Evolutionary conservation across 1,139 yeast genomes (phyloP).

Genomic region (Scheffersomyces insectosa): DNA sequence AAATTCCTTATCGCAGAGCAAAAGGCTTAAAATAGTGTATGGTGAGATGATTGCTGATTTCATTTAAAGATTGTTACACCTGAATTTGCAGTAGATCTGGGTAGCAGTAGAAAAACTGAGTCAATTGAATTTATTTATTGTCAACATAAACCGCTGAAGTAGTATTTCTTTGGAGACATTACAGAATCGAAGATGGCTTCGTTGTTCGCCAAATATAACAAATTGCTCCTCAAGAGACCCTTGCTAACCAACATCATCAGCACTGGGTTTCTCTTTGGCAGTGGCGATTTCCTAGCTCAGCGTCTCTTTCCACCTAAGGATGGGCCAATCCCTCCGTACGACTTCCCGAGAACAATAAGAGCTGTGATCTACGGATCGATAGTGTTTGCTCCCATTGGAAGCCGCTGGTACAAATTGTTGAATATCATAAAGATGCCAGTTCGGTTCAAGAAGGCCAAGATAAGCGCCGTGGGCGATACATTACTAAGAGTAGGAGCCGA

Average conservation of each 20-base stretch:
- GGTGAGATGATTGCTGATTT: too few relatives aligned
- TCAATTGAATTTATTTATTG: too few relatives aligned
- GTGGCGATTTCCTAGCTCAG: conserved; percentile 46
- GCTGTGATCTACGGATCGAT: conserved; percentile 39
- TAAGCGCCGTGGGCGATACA: conserved; percentile 21
- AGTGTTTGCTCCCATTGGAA: conserved; percentile 45
- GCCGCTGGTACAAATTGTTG: conserved; percentile 40
- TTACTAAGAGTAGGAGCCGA: conserved; percentile 61
- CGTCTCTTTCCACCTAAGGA: conserved; percentile 20
- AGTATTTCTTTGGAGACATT: too few relatives aligned
- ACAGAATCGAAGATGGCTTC: conserved; percentile 5
- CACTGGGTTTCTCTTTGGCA: conserved; percentile 43
- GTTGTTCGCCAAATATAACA: conserved; percentile 28
- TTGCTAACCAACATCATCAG: conserved; percentile 37
- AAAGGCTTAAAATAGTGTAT: too few relatives aligned
- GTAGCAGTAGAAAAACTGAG: too few relatives aligned
- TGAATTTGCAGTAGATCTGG: too few relatives aligned
- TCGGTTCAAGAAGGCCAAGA: background rate
- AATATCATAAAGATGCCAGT: conserved; percentile 19
- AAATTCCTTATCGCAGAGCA: too few relatives aligned
- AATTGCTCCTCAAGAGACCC: conserved; percentile 31
- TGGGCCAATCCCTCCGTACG: conserved; percentile 17
- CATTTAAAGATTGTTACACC: too few relatives aligned
- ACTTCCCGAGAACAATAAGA: conserved; percentile 31
- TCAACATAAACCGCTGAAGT: too few relatives aligned